Evolutionary conservation across 257 asterid genomes (phyloP).

Genomic region (Jacaranda copaia): DNA sequence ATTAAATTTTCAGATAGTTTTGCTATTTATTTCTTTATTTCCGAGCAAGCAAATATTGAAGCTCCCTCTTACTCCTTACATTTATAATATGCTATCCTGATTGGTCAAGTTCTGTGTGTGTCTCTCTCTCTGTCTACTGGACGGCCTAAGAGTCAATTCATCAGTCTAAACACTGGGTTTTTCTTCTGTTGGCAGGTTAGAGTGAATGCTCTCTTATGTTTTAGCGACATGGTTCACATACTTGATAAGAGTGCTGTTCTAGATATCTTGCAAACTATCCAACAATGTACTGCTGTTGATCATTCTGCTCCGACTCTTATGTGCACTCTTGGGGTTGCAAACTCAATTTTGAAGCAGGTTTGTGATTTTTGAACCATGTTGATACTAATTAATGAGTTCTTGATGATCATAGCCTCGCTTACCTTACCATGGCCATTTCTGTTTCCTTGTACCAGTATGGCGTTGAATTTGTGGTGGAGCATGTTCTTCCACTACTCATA

Average conservation of each 20-base stretch:
- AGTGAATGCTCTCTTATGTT: conserved; percentile 91
- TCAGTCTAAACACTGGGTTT: conserved; percentile 26
- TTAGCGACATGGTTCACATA: conserved; percentile 87
- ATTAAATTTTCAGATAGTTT: not conserved
- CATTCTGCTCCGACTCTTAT: conserved; percentile 99
- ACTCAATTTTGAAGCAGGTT: conserved; percentile 93
- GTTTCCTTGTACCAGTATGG: conserved; percentile 72
- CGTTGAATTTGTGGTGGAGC: conserved; percentile 84
- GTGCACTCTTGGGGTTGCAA: conserved; percentile 98
- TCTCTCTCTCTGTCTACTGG: not conserved
- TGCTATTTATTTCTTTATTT: not conserved
- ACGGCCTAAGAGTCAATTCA: conserved; percentile 23
- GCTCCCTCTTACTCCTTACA: not conserved
- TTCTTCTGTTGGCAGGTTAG: conserved; percentile 74
- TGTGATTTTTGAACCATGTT: conserved; percentile 21
- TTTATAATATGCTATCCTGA: not conserved
- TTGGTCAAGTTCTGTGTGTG: not conserved
- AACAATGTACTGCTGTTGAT: conserved; percentile 96
- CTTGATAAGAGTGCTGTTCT: conserved; percentile 80
- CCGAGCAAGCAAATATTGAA: not conserved
- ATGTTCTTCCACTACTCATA: conserved; percentile 85
- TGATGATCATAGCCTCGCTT: conserved; percentile 20
- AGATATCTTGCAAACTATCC: conserved; percentile 88
- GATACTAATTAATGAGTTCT: conserved; percentile 15
- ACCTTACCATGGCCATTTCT: conserved; percentile 31